Evolutionary conservation across 371 early-diverging fungal genomes (phyloP), one percentile per base, ranked within the genome.

Genomic region (Rhizopus sp.): DNA sequence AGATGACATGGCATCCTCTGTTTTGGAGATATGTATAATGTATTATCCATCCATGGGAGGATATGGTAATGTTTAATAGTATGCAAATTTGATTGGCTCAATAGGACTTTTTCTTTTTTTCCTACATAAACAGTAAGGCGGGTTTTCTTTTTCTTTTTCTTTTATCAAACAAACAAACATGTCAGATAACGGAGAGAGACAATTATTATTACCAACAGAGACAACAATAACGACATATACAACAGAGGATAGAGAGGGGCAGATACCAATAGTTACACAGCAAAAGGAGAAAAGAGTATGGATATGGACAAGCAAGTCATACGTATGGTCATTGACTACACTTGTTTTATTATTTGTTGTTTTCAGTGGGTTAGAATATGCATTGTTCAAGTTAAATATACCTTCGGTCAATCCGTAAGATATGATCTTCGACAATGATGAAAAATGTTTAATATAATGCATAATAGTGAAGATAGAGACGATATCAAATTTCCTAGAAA

Each of bases 401-500:
- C 80, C 80, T 13, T 59, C 69, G 10, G 59, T 73, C 10, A 68
- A 67, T 44, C 66, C 69, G 80, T 77, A 68, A 57, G 48, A 23
- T 41, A 23, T 23, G 23, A 23, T 23, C 23, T 23, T 23, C 23
- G 5, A 15, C 1, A 5, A 17, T 53, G 30, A 29, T 46, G 16
- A 12, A 13, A 41, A 40, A 16, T 35, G 13, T 33, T 15, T 60
- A 29, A 45, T 49, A 2, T n/a, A 7, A 29, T 16, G n/a, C 35
- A 30, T 29, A 32, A 16, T 73, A 87, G 85, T 33, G 74, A 80
- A 50, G 81, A 84, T 17, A 73, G 72, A 45, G 77, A 79, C 38
- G 78, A 70, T 37, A 38, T 85, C 16, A 83, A 81, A 48, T 75
- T 87, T 37, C 87, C 87, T 40, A 81, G 66, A 47, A 79, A 74